Conservation (phyloP, 345 rosid species). For the Salix suchowensis region DNA sequence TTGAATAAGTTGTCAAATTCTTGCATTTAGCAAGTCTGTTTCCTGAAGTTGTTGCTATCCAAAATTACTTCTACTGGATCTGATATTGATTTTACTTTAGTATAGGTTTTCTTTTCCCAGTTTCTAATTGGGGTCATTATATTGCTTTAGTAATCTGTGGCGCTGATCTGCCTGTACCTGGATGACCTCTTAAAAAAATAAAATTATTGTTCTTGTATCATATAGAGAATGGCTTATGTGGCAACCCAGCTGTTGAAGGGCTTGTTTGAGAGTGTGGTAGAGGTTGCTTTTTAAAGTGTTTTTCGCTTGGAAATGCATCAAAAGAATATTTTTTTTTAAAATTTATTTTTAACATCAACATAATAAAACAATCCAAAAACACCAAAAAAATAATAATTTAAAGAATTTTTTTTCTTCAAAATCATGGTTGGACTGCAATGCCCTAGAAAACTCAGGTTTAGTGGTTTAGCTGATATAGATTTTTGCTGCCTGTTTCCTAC, state of each 20-base stretch:
- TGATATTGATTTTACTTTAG: not conserved
- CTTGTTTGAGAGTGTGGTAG: too few species aligned
- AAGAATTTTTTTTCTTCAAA: too few species aligned
- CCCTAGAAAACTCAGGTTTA: not conserved
- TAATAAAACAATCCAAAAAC: too few species aligned
- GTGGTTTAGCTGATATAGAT: not conserved
- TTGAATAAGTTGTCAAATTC: not conserved
- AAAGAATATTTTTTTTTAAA: too few species aligned
- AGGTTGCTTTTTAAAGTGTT: too few species aligned
- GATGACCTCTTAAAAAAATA: not conserved
- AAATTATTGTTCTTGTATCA: not conserved
- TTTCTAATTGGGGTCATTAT: not conserved
- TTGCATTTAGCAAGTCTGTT: not conserved
- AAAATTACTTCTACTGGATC: too few species aligned
- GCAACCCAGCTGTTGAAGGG: not conserved
- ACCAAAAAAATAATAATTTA: too few species aligned
- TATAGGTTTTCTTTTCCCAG: not conserved
- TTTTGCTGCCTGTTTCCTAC: not conserved
- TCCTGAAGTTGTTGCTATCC: not conserved
- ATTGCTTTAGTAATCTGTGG: not conserved
- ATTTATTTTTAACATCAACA: too few species aligned
- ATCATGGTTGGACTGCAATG: too few species aligned
- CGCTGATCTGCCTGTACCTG: not conserved
- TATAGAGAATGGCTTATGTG: not conserved
- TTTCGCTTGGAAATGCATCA: too few species aligned